phyloP scores from a whole-genome alignment of 2,329 filamentous ascomycete species.

The Exophiala spinifera region DNA sequence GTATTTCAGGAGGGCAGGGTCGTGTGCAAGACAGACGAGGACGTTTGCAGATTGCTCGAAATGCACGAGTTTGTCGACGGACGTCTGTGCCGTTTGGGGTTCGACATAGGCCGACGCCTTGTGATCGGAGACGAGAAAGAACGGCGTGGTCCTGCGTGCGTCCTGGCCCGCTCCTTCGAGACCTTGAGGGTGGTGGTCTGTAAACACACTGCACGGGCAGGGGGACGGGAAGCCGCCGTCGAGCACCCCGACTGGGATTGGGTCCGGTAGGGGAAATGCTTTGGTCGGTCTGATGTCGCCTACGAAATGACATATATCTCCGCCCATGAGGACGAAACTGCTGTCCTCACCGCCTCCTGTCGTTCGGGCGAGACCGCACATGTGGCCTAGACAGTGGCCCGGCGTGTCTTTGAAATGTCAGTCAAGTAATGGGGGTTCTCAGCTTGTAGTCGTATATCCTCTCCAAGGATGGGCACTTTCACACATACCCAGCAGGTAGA shows the following conservation, averaged over 20 bases:
- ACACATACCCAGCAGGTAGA: constrained; percentile 42
- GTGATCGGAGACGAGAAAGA: constrained; percentile 26
- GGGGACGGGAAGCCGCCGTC: constrained; percentile 13
- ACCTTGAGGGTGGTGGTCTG: constrained; percentile 23
- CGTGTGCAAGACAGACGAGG: constrained; percentile 33
- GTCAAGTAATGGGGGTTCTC: not conserved
- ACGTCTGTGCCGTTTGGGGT: constrained; percentile 26
- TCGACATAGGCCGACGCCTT: constrained; percentile 21
- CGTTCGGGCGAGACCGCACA: constrained; percentile 49
- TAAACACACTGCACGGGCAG: constrained; percentile 31
- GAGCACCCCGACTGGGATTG: constrained; percentile 4
- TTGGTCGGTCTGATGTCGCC: constrained; percentile 33
- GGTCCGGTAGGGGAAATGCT: constrained; percentile 30
- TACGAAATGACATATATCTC: constrained; percentile 48
- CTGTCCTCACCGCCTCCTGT: constrained; percentile 38
- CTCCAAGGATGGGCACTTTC: not conserved
- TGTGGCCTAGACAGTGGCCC: constrained; percentile 48
- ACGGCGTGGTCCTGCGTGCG: constrained; percentile 26
- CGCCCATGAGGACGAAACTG: constrained; percentile 39
- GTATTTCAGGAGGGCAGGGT: constrained; percentile 28
- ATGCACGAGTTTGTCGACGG: constrained; percentile 29
- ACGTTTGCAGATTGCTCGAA: constrained; percentile 31
- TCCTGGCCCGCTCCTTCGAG: constrained; percentile 9
- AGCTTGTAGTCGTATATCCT: too few species aligned
- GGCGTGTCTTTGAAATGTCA: constrained; percentile 35